Base-by-base conservation (phyloP, 148 eudicot species). In the Rhododendron simsii region DNA sequence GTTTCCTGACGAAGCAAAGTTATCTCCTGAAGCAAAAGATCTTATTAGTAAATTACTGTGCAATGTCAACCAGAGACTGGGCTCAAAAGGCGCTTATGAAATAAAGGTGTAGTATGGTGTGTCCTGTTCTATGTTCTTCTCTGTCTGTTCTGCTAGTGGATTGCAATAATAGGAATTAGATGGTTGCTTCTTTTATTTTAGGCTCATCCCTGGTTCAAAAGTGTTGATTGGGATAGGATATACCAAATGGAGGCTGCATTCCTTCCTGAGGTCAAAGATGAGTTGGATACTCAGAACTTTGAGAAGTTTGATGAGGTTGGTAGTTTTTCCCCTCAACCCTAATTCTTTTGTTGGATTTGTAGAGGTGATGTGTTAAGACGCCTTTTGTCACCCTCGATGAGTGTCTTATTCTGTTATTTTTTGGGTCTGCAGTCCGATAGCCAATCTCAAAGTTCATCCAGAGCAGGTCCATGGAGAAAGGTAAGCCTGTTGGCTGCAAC, bases 381-480 rank as follows among this genome's bases (percentile, higher is more conserved):
- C 41, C 69, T 12, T 75, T 59, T 55, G 21, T 59, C 41, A 53
- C 79, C 83, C 80, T 50, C 28, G 45, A 28, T 41, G 65, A 20
- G 59, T 61, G 80, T 86, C 85, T 86, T 74, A 53, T 77, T 47
- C 30, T 63, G 63, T 79, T 18, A 39, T 41, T 20, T 78, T 63
- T 85, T 71, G 74, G n/a, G 13, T 81, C 80, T 65, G 91, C 93
- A 97, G 99, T 88, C 98, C 67, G 98, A 95, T 30, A 78, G 85
- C 86, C 90, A 88, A 79, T 57, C 83, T 73, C 95, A 91, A 23
- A 86, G 92, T 84, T 85, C 98, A 84, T 90, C 98, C 87, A 97
- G 89, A 89, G 76, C 94, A 55, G 98, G 99, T 89, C 99, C 99
- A 76, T 95, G 99, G 99, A 95, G 98, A 95, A 97, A 95, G 98